Percentiles rank a stretch among this genome's conserved stretches.
These are phyloP conservation scores for Ricinus communis DNA, from an alignment of 345 rosid genomes.

Conservation along the genomic window DNA sequence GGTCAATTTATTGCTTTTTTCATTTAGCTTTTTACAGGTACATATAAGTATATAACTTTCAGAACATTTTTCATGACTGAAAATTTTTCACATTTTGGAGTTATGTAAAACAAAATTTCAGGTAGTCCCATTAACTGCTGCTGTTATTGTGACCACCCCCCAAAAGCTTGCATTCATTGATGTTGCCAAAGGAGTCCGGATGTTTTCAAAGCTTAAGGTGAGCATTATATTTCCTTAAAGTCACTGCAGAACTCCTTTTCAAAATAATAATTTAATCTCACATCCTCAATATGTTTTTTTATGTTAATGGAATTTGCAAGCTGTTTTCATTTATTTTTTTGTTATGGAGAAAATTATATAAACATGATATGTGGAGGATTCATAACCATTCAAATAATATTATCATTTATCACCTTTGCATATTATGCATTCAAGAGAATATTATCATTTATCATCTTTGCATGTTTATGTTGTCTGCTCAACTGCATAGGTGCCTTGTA, in stretches of 20 bases:
- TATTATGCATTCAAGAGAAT: too few relatives aligned
- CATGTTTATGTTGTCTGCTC: slow-evolving; percentile 9
- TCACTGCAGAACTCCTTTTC: neutral
- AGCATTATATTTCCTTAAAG: slow-evolving; percentile 16
- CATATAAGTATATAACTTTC: neutral
- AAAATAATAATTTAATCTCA: neutral
- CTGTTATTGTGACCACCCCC: slow-evolving; percentile 95
- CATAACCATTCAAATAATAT: too few relatives aligned
- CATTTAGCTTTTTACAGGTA: neutral
- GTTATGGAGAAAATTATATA: neutral
- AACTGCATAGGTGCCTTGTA: slow-evolving; percentile 79
- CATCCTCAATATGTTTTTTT: neutral
- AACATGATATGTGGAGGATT: neutral
- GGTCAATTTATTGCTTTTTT: too few relatives aligned
- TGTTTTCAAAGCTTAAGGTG: slow-evolving; percentile 98
- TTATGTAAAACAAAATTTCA: slow-evolving; percentile 34
- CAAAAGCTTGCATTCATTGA: slow-evolving; percentile 94
- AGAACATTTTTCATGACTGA: neutral
- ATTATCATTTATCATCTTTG: slow-evolving; percentile 2
- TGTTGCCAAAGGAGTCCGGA: slow-evolving; percentile 96
- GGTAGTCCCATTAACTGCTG: slow-evolving; percentile 94
- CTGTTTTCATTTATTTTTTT: neutral
- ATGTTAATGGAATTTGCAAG: neutral
- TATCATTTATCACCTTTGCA: too few relatives aligned
- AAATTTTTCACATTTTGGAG: slow-evolving; percentile 11